Evolutionary conservation across 1,284 basidiomycete genomes (phyloP).

Genomic region (Pseudozyma sp.): DNA sequence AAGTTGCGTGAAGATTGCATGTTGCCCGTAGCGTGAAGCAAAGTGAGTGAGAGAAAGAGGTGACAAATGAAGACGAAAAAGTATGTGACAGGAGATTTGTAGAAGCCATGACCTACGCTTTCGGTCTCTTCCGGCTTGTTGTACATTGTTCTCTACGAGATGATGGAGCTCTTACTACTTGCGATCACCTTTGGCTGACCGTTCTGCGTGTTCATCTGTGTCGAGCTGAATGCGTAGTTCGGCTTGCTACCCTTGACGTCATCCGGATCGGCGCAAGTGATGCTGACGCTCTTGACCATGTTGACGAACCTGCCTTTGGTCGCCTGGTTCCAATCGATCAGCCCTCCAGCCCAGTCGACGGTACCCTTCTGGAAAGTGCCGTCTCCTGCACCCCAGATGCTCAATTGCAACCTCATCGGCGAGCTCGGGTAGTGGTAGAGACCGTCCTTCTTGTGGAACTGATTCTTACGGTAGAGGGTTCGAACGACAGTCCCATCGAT

Average conservation of each 20-base stretch:
- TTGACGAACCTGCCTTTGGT: slow-evolving; percentile 36
- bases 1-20: too few relatives aligned
- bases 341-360: slow-evolving; percentile 52
- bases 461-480: slow-evolving; percentile 46
- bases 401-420: slow-evolving; percentile 50
- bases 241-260: slow-evolving; percentile 27
- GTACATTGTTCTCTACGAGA: too few relatives aligned
- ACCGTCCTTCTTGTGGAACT: slow-evolving; percentile 23
- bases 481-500: slow-evolving; percentile 51
- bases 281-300: slow-evolving; percentile 34
- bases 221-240: slow-evolving; percentile 36
- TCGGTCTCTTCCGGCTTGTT: too few relatives aligned
- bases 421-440: slow-evolving; percentile 50
- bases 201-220: slow-evolving; percentile 23
- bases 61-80: slow-evolving; percentile 16
- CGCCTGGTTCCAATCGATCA: slow-evolving; percentile 51
- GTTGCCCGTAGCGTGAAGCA: neutral
- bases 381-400: slow-evolving; percentile 56
- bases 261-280: slow-evolving; percentile 40
- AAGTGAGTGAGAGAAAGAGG: neutral
- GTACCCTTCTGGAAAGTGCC: slow-evolving; percentile 39
- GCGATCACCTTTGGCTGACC: slow-evolving; percentile 35
- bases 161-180: slow-evolving; percentile 20
- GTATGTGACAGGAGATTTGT: too few relatives aligned
- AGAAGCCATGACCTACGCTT: too few relatives aligned